Base-by-base conservation (phyloP, 805 yeast species). In the Ogataea allantospora region DNA sequence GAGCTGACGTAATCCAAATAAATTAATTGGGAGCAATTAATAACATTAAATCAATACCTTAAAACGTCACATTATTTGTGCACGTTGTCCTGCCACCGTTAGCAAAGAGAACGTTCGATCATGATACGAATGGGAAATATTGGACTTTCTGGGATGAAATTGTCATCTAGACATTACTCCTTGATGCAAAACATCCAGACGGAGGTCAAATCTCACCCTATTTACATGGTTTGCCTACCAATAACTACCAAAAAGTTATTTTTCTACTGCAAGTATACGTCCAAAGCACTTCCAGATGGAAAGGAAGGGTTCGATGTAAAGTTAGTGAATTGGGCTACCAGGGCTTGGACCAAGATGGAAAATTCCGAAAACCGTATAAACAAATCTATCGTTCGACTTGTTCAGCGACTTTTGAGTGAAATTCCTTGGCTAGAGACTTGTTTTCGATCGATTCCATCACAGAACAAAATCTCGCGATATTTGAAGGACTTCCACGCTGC, bases 401-500 rank as follows among this genome's bases (percentile, higher is more conserved):
- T 81, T 11, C 70, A 75, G 28, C 59, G 57, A 38, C 67, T 83
- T 26, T 58, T 88, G 48, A 73, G 75, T 35, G 68, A 77, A 15
- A 77, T 85, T 6, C 87, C 91, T 2, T 89, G 91, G 76, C 79
- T 81, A 47, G 98, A 89, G 54, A 74, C 77, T 51, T 75, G 88
- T 30, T 66, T 89, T 42, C 69, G 78, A 43, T 75, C 91, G 2
- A 75, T 91, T 16, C 97, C 98, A 1, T 78, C 88, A 3, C 72
- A 75, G 40, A 61, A 65, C 24, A 66, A 80, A 23, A 71, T 85
- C 60, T 61, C 78, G 23, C 63, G 86, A 27, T 73, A 68, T 44
- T 58, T 71, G 37, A 65, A 63, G 38, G 56, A 50, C 42, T 48
- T 39, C 50, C 46, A 33, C 16, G 30, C 17, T 9, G 7, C 11